A percentile compares a stretch with the other conserved stretches of the same genome.
Evolutionary conservation across 116 monocot species (phyloP).

Genomic region (Cymodocea nodosa): DNA sequence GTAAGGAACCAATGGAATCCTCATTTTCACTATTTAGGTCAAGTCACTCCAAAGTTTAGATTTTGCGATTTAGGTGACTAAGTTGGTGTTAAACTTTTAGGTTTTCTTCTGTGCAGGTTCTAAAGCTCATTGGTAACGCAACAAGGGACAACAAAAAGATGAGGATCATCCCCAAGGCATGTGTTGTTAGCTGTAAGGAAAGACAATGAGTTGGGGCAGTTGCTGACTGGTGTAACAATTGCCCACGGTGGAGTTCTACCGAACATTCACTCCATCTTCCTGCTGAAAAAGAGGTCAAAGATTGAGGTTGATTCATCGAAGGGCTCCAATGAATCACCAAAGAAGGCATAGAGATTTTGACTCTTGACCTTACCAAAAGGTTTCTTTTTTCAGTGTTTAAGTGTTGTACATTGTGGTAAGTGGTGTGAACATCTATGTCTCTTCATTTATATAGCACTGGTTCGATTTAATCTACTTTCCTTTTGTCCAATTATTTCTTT

Average conservation of each 20-base stretch:
- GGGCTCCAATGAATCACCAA: slow-evolving; percentile 27
- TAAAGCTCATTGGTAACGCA: slow-evolving; percentile 39
- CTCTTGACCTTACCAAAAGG: too few relatives aligned
- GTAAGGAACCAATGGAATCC: neutral
- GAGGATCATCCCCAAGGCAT: slow-evolving; percentile 36
- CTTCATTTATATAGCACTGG: too few relatives aligned
- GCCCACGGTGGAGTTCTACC: slow-evolving; percentile 41
- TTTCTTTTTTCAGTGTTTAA: too few relatives aligned
- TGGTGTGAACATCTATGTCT: too few relatives aligned
- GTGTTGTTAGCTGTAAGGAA: slow-evolving; percentile 40
- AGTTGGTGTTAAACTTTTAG: neutral
- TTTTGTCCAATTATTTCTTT: too few relatives aligned
- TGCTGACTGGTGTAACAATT: slow-evolving; percentile 37
- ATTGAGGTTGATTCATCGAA: slow-evolving; percentile 15
- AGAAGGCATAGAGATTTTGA: slow-evolving; percentile 26
- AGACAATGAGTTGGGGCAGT: slow-evolving; percentile 37
- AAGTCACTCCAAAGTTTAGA: neutral
- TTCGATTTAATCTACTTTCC: too few relatives aligned
- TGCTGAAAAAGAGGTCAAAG: slow-evolving; percentile 28
- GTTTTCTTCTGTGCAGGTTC: slow-evolving; percentile 9
- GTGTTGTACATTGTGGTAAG: too few relatives aligned
- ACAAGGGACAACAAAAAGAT: slow-evolving; percentile 48
- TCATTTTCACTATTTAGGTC: neutral
- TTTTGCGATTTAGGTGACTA: neutral
- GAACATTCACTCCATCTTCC: slow-evolving; percentile 32